phyloP scores from a whole-genome alignment of 306 rosid genomes.

The Glycyrrhiza uralensis region DNA sequence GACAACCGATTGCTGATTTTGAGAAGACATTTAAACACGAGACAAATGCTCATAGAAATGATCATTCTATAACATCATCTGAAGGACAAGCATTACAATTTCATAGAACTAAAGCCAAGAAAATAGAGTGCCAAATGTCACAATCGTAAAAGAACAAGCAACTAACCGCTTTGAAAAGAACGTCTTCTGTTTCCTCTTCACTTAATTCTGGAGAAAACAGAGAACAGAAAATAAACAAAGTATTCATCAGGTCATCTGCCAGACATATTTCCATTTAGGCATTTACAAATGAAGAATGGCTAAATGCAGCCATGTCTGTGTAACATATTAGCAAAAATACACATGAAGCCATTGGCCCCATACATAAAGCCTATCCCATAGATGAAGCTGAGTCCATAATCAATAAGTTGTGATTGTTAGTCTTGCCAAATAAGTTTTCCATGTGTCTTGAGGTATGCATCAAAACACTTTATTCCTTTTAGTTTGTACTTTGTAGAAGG shows the following conservation, averaged over 20 bases:
- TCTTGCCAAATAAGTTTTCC: neutral
- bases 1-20: constrained; percentile 7
- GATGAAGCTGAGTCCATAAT: neutral
- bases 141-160: constrained; percentile 10
- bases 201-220: constrained; percentile 69
- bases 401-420: neutral
- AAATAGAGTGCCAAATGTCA: constrained; percentile 10
- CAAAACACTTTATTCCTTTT: neutral
- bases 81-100: constrained; percentile 1
- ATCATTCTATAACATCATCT: neutral
- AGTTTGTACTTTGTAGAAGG: constrained; percentile 2
- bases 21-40: neutral
- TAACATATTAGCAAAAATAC: constrained; percentile 2
- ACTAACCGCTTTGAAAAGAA: constrained; percentile 87
- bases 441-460: neutral
- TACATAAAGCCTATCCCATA: neutral
- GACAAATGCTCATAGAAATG: constrained; percentile 1
- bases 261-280: neutral
- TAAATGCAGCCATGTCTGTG: neutral
- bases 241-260: constrained; percentile 17
- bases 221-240: constrained; percentile 19
- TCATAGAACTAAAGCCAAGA: constrained; percentile 4
- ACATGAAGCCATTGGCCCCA: neutral
- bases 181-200: constrained; percentile 87
- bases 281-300: neutral